Conservation (phyloP, 805 yeast genomes). For the Pichia cephalocereana region DNA sequence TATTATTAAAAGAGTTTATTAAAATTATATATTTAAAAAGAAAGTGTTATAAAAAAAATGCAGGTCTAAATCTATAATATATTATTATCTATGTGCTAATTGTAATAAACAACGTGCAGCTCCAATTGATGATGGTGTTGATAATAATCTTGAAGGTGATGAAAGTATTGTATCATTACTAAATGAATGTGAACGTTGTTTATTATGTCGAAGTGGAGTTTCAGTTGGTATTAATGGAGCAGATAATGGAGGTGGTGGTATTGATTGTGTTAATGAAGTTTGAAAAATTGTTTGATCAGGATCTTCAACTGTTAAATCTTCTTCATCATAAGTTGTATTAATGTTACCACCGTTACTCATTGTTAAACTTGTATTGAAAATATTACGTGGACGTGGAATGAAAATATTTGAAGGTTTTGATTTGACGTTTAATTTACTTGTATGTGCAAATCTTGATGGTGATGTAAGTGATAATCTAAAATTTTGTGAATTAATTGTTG, state of each 20-base stretch:
- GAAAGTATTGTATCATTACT: constrained; percentile 16
- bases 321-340: background rate
- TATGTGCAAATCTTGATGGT: constrained; percentile 21
- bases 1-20: no score
- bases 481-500: background rate
- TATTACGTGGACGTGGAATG: constrained; percentile 3
- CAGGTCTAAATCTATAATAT: background rate
- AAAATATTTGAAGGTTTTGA: background rate
- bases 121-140: constrained; percentile 40
- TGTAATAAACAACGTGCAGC: constrained; percentile 38
- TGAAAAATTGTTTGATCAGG: constrained; percentile 13
- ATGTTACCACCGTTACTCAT: background rate
- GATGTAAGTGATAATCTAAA: constrained; percentile 14
- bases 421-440: background rate
- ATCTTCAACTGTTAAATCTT: constrained; percentile 5
- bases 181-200: background rate
- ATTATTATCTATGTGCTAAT: constrained; percentile 25
- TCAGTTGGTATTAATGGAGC: background rate
- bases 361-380: no score
- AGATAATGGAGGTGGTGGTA: constrained; percentile 6
- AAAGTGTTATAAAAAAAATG: background rate
- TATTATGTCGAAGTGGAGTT: background rate
- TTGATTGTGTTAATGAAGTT: constrained; percentile 2
- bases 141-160: constrained; percentile 31
- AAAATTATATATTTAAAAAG: no score